Base-by-base conservation (phyloP, 1,284 basidiomycete genomes). In the Takashimella tepidaria region DNA sequence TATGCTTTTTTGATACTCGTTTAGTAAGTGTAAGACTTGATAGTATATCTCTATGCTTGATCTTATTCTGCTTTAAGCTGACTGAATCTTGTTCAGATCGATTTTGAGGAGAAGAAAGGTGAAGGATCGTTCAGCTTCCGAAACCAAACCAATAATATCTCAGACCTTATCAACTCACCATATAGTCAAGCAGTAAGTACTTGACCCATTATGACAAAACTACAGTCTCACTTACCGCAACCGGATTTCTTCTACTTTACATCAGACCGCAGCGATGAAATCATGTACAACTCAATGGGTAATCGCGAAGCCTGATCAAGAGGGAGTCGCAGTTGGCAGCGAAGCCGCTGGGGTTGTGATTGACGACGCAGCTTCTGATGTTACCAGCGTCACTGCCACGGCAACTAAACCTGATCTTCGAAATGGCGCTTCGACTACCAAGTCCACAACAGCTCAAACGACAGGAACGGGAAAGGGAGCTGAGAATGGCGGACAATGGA, bases 1-100 rank as follows among this genome's bases (percentile, higher is more conserved):
- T 97, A 90, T 86, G 87, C 65, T 79, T 97, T 44, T 98, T 98
- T 63, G 90, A 95, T 62, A 92, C 95, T 13, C 83, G 88, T 21
- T 84, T 96, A 37, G 85, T 96, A 50, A 84, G 92, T 59, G 89
- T 90, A 66, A 54, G 22, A 47, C 64, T 6, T 62, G 64, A 16
- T 16, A 19, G 3, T 4, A 12, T n/a, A n/a, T n/a, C n/a, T n/a
- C n/a, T n/a, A n/a, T n/a, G n/a, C n/a, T n/a, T n/a, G n/a, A n/a
- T n/a, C n/a, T n/a, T n/a, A n/a, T n/a, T n/a, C n/a, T n/a, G n/a
- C n/a, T n/a, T n/a, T n/a, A n/a, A n/a, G 23, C 50, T 51, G 64
- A 70, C 20, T 47, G n/a, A n/a, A n/a, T n/a, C n/a, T n/a, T n/a
- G n/a, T n/a, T 53, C 43, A 62, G 41, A 86, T 97, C 57, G 88